Evolutionary conservation across 495 filamentous ascomycete species (phyloP).

Genomic region (Aspergillus bertholletiae): DNA sequence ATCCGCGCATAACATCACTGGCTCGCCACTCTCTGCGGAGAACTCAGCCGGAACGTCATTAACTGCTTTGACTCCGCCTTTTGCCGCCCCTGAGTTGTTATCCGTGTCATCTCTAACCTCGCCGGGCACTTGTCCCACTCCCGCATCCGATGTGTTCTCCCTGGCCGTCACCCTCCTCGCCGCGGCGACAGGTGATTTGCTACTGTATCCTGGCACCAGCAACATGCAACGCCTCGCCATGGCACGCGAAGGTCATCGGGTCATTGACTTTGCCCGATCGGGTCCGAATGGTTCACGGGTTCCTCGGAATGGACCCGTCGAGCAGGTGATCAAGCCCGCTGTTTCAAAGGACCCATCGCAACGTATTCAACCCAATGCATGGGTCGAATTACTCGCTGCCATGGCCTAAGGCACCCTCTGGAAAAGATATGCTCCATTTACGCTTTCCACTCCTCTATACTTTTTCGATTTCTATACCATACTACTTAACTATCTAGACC

Average conservation of each 20-base stretch:
- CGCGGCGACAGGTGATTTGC: conserved; percentile 49
- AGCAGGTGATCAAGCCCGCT: conserved; percentile 37
- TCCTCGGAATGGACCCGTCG: conserved; percentile 42
- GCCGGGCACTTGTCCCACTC: conserved; percentile 26
- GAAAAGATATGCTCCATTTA: not conserved
- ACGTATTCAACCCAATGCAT: conserved; percentile 33
- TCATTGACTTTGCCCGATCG: conserved; percentile 42
- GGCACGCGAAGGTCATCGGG: conserved; percentile 45
- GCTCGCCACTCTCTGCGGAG: conserved; percentile 10
- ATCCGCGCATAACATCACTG: conserved; percentile 40
- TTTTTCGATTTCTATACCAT: too few species aligned
- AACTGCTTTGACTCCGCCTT: conserved; percentile 55
- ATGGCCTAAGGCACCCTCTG: not conserved
- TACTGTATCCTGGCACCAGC: conserved; percentile 47
- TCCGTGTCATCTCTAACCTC: conserved; percentile 32
- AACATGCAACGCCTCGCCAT: conserved; percentile 41
- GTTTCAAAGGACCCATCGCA: conserved; percentile 39
- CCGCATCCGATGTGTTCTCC: conserved; percentile 50
- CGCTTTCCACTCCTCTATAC: not conserved
- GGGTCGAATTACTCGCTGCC: conserved; percentile 21
- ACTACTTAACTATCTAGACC: too few species aligned
- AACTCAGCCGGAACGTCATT: conserved; percentile 24
- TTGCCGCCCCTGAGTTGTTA: conserved; percentile 54
- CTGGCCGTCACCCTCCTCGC: conserved; percentile 54
- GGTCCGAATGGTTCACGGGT: conserved; percentile 39